Evolutionary conservation across 73 alveolate genomes (phyloP).

Genomic region (Halteria grandinella): DNA sequence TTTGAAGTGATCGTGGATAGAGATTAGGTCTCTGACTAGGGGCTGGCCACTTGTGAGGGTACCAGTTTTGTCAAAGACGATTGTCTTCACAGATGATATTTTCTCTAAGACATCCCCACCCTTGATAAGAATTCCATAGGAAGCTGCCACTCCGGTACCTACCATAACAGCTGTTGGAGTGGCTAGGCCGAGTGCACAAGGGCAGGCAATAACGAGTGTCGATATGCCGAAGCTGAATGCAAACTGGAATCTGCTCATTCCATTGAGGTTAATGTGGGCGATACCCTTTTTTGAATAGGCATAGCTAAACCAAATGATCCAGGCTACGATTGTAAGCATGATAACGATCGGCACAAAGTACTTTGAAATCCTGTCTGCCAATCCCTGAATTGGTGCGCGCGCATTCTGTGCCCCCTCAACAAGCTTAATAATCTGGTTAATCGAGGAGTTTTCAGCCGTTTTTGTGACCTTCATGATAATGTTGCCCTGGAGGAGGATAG

Average conservation of each 20-base stretch:
- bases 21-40: conserved; percentile 51
- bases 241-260: conserved; percentile 57
- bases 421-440: conserved; percentile 80
- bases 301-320: conserved; percentile 80
- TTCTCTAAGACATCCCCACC: conserved; percentile 89
- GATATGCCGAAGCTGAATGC: conserved; percentile 72
- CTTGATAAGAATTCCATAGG: conserved; percentile 86
- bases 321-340: conserved; percentile 70
- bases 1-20: conserved; percentile 44
- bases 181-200: conserved; percentile 99
- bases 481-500: conserved; percentile 67
- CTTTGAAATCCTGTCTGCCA: conserved; percentile 74
- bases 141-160: conserved; percentile 92
- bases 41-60: conserved; percentile 88
- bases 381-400: conserved; percentile 79
- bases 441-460: conserved; percentile 75
- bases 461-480: conserved; percentile 70
- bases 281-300: conserved; percentile 66
- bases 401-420: conserved; percentile 83
- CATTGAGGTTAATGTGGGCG: conserved; percentile 44
- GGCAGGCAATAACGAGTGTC: conserved; percentile 90
- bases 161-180: conserved; percentile 98
- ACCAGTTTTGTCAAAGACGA: conserved; percentile 96
- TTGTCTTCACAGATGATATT: conserved; percentile 69
- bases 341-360: conserved; percentile 81